Base-by-base conservation (phyloP, 2,329 filamentous ascomycete genomes). In the Xenoacremonium recifei region DNA sequence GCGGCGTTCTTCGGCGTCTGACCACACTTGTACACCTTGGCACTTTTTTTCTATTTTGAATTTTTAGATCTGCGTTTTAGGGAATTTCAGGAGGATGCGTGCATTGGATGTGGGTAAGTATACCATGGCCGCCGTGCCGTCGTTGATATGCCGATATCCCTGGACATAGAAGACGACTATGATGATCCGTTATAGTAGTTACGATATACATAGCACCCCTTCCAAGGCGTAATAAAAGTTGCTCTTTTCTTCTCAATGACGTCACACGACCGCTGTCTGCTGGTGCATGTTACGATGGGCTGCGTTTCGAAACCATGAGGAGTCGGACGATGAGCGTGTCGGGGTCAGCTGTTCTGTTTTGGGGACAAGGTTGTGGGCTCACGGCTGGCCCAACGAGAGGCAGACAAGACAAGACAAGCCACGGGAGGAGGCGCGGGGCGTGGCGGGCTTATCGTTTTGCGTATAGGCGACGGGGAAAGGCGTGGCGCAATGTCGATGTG, bases 141-240 rank as follows among this genome's bases (percentile, higher is more conserved):
- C 29, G n/a, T 9, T 15, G n/a, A 31, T n/a, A 31, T 31, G 29
- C 7, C 29, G 29, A 31, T 31, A 31, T 31, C 12, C n/a, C n/a
- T n/a, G n/a, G n/a, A n/a, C n/a, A n/a, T n/a, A n/a, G n/a, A n/a
- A n/a, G n/a, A n/a, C n/a, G n/a, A n/a, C n/a, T n/a, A n/a, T n/a
- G n/a, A n/a, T n/a, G n/a, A n/a, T n/a, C n/a, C n/a, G n/a, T 42
- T 42, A 54, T 52, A 45, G 52, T 39, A 35, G 45, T 37, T 41
- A 41, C 40, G 39, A 11, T 4, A 36, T 36, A 49, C 47, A 40
- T 46, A 51, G 48, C n/a, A n/a, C n/a, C n/a, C n/a, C n/a, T 36
- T 54, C 48, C 49, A 53, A 42, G 55, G 55, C 55, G 54, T 55
- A 58, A 58, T 55, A 58, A 58, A 58, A 58, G 55, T 58, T 46